Conservation (phyloP, 108 stramenopile species). For the Cyclostephanos invisitatus region DNA sequence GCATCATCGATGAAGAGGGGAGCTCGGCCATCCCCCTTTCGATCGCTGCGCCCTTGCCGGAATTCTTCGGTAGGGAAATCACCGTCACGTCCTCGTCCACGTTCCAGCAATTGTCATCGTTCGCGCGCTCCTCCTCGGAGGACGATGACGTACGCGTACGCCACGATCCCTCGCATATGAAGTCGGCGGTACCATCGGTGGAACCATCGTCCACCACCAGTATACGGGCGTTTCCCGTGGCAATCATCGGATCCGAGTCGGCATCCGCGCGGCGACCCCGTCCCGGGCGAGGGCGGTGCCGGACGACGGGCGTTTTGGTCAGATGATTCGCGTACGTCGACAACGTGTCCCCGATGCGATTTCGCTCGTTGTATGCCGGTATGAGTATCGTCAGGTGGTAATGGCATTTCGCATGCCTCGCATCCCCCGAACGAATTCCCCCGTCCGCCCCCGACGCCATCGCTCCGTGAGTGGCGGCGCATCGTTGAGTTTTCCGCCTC, state of each 20-base stretch:
- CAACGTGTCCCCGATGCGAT: constrained; percentile 69
- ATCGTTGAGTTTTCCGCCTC: too few species aligned
- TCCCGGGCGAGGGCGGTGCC: background rate
- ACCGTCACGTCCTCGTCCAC: constrained; percentile 37
- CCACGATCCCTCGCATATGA: constrained; percentile 22
- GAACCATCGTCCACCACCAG: constrained; percentile 82
- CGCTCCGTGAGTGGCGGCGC: too few species aligned
- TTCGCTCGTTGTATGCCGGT: constrained; percentile 80
- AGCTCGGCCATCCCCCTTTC: constrained; percentile 56
- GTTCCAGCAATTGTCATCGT: constrained; percentile 20
- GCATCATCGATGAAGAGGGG: background rate
- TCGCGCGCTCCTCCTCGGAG: background rate
- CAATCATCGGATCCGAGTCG: background rate
- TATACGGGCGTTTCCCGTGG: constrained; percentile 27
- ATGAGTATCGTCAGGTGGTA: constrained; percentile 63
- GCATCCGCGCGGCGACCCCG: background rate
- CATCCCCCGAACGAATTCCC: too few species aligned
- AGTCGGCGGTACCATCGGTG: constrained; percentile 56
- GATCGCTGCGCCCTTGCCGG: constrained; percentile 81
- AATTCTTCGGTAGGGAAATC: constrained; percentile 56
- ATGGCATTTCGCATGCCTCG: constrained; percentile 2
- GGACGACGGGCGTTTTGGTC: constrained; percentile 8
- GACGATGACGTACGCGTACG: background rate
- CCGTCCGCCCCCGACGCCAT: too few species aligned
- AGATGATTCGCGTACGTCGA: constrained; percentile 54